Conservation (phyloP, 257 asterid genomes). For the Solanum piurae region DNA sequence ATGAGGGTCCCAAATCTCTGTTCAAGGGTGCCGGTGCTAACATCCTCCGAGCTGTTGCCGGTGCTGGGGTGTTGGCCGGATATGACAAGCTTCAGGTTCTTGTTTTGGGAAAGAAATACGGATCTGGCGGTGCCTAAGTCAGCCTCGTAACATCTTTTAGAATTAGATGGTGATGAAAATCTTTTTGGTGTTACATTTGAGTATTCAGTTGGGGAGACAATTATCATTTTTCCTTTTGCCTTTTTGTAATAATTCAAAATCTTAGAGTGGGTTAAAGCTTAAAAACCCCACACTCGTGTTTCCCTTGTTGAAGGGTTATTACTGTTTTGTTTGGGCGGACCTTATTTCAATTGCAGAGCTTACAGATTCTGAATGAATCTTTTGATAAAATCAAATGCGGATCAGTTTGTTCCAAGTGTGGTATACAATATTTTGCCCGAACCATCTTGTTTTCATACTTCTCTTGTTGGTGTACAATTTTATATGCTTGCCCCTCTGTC, state of each 20-base stretch:
- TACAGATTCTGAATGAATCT: neutral
- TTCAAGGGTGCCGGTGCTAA: constrained; percentile 96
- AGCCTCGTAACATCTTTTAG: neutral
- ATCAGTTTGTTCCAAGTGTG: neutral
- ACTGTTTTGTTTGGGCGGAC: neutral
- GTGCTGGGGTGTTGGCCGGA: constrained; percentile 92
- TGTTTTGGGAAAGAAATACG: constrained; percentile 81
- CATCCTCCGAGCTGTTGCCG: constrained; percentile 86
- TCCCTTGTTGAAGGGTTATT: neutral
- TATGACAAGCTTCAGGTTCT: constrained; percentile 85
- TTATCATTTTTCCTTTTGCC: neutral
- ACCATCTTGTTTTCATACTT: neutral
- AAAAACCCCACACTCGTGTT: neutral
- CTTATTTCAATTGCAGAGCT: neutral
- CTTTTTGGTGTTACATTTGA: constrained; percentile 19
- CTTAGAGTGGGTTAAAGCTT: neutral
- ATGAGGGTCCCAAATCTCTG: constrained; percentile 71
- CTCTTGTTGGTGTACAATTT: no score
- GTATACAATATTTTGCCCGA: neutral
- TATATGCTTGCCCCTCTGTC: neutral
- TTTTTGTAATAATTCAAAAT: neutral
- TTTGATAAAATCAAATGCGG: neutral
- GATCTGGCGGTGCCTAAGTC: constrained; percentile 73
- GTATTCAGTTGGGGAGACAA: constrained; percentile 13
- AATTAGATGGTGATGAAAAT: constrained; percentile 54